phyloP scores from a whole-genome alignment of 768 basidiomycete genomes.

The Lactarius trivialis region DNA sequence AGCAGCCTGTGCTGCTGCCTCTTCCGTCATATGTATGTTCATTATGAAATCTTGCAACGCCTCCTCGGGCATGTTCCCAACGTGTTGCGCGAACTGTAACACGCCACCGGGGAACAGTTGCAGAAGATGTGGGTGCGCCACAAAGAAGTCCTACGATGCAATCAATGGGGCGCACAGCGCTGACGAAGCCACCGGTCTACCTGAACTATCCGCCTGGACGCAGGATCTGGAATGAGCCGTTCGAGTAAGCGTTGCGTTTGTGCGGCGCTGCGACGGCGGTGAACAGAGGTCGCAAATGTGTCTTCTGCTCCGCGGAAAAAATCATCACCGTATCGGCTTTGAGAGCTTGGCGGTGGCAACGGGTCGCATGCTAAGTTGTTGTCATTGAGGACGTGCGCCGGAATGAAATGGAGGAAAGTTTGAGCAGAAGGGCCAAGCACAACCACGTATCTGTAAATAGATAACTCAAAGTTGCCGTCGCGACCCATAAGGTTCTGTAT shows the following conservation, averaged over 20 bases:
- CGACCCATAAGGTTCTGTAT: constrained; percentile 35
- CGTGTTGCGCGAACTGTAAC: constrained; percentile 37
- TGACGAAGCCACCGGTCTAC: constrained; percentile 26
- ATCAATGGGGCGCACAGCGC: constrained; percentile 2
- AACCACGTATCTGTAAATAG: constrained; percentile 68
- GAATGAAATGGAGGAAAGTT: constrained; percentile 66
- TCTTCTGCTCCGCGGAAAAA: constrained; percentile 71
- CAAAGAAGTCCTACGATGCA: constrained; percentile 41
- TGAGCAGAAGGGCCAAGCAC: constrained; percentile 62
- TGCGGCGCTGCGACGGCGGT: constrained; percentile 34
- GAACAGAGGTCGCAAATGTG: constrained; percentile 30
- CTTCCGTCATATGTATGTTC: constrained; percentile 16
- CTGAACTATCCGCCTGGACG: constrained; percentile 51
- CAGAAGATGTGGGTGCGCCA: constrained; percentile 48
- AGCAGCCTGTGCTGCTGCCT: constrained; percentile 12
- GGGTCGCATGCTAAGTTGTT: constrained; percentile 79
- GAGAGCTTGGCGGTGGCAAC: constrained; percentile 59
- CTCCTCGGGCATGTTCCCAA: constrained; percentile 22
- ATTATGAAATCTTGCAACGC: constrained; percentile 18
- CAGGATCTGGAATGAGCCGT: constrained; percentile 51
- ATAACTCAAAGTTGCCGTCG: constrained; percentile 36
- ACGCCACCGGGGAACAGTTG: constrained; percentile 59
- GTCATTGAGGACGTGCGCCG: constrained; percentile 43
- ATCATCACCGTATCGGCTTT: constrained; percentile 57
- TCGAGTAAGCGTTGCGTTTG: constrained; percentile 50